phyloP scores from a whole-genome alignment of 2,329 filamentous ascomycete species.

The Colletotrichum chrysophilum region DNA sequence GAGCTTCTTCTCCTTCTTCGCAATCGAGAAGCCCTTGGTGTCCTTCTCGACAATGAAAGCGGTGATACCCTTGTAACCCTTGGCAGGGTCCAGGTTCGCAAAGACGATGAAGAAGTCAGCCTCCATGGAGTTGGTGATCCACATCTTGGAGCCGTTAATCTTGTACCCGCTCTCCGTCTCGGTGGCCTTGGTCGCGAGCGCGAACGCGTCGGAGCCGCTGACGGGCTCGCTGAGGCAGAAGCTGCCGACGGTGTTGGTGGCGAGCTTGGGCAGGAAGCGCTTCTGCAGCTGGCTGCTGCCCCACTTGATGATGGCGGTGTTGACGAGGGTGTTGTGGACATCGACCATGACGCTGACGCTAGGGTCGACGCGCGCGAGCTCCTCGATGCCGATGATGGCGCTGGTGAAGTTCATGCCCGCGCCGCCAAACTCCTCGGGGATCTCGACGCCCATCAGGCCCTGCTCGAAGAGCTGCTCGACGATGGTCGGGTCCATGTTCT shows the following conservation, averaged over 20 bases:
- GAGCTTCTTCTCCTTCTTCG: slow-evolving; percentile 99
- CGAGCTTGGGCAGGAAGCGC: slow-evolving; percentile 87
- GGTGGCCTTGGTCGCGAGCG: slow-evolving; percentile 86
- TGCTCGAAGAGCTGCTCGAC: slow-evolving; percentile 97
- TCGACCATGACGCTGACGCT: slow-evolving; percentile 95
- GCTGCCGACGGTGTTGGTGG: slow-evolving; percentile 87
- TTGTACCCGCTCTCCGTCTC: slow-evolving; percentile 84
- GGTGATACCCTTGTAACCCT: slow-evolving; percentile 96
- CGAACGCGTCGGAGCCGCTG: slow-evolving; percentile 95
- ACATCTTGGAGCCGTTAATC: slow-evolving; percentile 96
- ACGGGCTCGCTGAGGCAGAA: slow-evolving; percentile 94
- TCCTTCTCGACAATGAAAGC: slow-evolving; percentile 95
- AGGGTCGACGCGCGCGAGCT: slow-evolving; percentile 91
- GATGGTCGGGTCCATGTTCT: slow-evolving; percentile 86
- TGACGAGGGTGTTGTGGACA: slow-evolving; percentile 97
- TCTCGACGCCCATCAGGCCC: slow-evolving; percentile 95
- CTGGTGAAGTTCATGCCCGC: slow-evolving; percentile 99
- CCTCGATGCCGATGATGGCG: slow-evolving; percentile 95
- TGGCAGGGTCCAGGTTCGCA: slow-evolving; percentile 89
- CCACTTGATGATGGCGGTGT: slow-evolving; percentile 89
- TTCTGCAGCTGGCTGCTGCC: slow-evolving; percentile 79
- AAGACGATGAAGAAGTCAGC: slow-evolving; percentile 97
- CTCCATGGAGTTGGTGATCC: slow-evolving; percentile 98
- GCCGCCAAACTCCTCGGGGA: slow-evolving; percentile 95
- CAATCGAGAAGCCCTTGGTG: slow-evolving; percentile 87